These are phyloP conservation scores for Rhododendron griersonianum DNA, from an alignment of 148 eudicot genomes.

Conservation along the genomic window DNA sequence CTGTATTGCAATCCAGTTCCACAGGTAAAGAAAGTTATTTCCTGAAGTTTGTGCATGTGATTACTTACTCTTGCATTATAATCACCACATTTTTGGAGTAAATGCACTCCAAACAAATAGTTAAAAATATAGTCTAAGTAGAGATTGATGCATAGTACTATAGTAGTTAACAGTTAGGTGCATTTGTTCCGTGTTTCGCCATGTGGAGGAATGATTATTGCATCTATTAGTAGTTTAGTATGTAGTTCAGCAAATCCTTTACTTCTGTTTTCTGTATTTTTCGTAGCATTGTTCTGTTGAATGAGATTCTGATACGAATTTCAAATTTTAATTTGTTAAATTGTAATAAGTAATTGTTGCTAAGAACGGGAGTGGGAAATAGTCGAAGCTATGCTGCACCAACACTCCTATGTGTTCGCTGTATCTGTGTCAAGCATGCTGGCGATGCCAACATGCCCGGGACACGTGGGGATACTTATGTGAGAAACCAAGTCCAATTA, in stretches of 20 bases:
- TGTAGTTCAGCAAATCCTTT: not conserved
- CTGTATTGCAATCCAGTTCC: not conserved
- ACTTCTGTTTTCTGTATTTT: not conserved
- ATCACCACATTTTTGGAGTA: not conserved
- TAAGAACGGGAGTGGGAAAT: too few species aligned
- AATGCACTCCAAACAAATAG: not conserved
- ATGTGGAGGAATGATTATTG: not conserved
- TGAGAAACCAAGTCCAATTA: too few species aligned
- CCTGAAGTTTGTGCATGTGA: not conserved
- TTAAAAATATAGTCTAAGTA: not conserved
- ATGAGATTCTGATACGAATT: too few species aligned
- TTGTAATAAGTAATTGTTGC: too few species aligned
- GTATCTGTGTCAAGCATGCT: too few species aligned
- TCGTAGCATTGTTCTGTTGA: too few species aligned
- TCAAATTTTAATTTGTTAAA: too few species aligned
- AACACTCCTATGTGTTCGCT: too few species aligned
- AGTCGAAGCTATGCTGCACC: too few species aligned
- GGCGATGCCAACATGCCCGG: too few species aligned
- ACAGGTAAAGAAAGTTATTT: not conserved
- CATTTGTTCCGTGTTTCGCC: not conserved
- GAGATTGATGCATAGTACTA: not conserved
- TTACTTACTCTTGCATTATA: not conserved
- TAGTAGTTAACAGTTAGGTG: not conserved
- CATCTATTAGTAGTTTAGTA: constrained; percentile 5
- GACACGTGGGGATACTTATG: too few species aligned